Conservation (phyloP, 2,329 filamentous ascomycete genomes). For the Aspergillus sp. region DNA sequence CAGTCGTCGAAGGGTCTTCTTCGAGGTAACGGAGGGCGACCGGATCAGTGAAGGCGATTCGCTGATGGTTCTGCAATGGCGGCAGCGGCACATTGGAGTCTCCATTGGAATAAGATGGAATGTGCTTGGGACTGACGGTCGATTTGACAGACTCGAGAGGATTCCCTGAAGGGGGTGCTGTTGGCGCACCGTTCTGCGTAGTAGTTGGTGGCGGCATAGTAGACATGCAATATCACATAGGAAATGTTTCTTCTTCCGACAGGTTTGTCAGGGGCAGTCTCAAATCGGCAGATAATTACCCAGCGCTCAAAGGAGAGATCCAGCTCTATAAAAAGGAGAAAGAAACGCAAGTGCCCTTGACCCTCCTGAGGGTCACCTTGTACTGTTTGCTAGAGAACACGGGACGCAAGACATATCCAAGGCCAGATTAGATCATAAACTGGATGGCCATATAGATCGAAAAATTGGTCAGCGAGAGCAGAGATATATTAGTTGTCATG, state of each 20-base stretch:
- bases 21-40: slow-evolving; percentile 70
- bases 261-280: too few species aligned
- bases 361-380: slow-evolving; percentile 21
- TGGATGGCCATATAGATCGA: background rate
- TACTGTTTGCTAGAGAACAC: slow-evolving; percentile 15
- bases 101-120: slow-evolving; percentile 12
- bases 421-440: background rate
- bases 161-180: slow-evolving; percentile 14
- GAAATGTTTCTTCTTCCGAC: background rate
- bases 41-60: slow-evolving; percentile 59
- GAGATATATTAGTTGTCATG: background rate
- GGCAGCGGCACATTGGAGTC: slow-evolving; percentile 8
- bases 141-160: slow-evolving; percentile 23
- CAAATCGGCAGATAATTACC: too few species aligned
- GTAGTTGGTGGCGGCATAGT: slow-evolving; percentile 5
- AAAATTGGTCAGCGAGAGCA: background rate
- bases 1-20: slow-evolving; percentile 68
- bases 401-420: slow-evolving; percentile 22
- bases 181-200: slow-evolving; percentile 18
- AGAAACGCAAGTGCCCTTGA: slow-evolving; percentile 15
- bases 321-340: slow-evolving; percentile 14
- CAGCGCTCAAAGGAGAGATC: slow-evolving; percentile 5
- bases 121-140: slow-evolving; percentile 15
- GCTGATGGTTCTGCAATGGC: slow-evolving; percentile 40
- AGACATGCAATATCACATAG: background rate